Conservation (phyloP, 495 filamentous ascomycete species). For the Aspergillus leporis region DNA sequence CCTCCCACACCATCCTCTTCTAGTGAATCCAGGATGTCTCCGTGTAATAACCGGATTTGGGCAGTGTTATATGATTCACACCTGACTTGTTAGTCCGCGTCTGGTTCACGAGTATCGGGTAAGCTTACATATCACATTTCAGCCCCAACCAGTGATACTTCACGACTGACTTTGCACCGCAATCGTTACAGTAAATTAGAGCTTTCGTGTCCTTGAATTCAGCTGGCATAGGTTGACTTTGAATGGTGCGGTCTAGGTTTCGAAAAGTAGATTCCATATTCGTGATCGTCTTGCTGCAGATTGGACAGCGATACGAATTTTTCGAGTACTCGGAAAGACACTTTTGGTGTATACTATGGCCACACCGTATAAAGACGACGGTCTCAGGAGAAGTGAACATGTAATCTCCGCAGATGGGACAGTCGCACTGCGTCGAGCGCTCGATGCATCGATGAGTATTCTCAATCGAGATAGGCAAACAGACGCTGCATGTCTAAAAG, state of each 20-base stretch:
- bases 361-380: conserved; percentile 93
- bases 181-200: conserved; percentile 91
- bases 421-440: conserved; percentile 90
- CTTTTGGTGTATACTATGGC: conserved; percentile 88
- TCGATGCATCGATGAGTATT: conserved; percentile 92
- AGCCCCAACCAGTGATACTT: conserved; percentile 93
- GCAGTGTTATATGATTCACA: conserved; percentile 85
- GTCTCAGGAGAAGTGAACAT: conserved; percentile 91
- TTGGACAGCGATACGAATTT: conserved; percentile 87
- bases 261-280: conserved; percentile 98
- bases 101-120: not conserved
- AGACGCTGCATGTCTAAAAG: conserved; percentile 80
- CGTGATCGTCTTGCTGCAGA: conserved; percentile 87
- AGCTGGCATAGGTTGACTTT: conserved; percentile 85
- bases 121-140: conserved; percentile 72
- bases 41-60: conserved; percentile 63
- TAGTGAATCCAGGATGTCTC: conserved; percentile 28
- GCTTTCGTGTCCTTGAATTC: conserved; percentile 80
- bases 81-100: conserved; percentile 32
- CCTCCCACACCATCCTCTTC: conserved; percentile 25
- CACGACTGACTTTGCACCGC: conserved; percentile 78
- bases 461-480: conserved; percentile 79
- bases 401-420: conserved; percentile 97
- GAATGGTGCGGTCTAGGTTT: conserved; percentile 81
- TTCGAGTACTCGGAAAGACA: conserved; percentile 86